Evolutionary conservation across 2,329 filamentous ascomycete genomes (phyloP), one percentile per base, ranked within the genome.

Genomic region (Tolypocladium tropicale): DNA sequence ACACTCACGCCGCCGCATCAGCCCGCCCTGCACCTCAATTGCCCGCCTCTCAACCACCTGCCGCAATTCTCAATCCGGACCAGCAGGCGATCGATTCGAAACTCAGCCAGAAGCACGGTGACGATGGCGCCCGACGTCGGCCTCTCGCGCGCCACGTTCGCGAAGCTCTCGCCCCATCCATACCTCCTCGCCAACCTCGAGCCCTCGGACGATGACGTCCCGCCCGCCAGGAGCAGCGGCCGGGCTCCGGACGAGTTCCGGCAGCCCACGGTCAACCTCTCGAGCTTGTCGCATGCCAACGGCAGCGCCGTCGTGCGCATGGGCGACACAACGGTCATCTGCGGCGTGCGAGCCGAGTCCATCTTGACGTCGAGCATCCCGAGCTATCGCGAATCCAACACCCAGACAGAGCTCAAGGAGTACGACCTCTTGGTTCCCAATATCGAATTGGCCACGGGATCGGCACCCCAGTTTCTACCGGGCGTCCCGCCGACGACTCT

Each of bases 321-420:
- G 53, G 94, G 94, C 51, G 90, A 95, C 70, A 97, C 93, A 1
- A 91, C 90, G 1, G 90, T 92, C n/a, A 92, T 99, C 39, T 96
- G 92, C 68, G 94, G 93, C 56, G 84, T 99, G 23, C 84, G 93
- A 49, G 92, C 81, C 54, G 94, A 99, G 73, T 85, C 95, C 7
- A 77, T 99, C 30, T 78, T 85, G 52, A 85, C 88, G 3, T 79
- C 81, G 53, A 84, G 90, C 67, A 89, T 95, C 57, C 85, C 86
- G 52, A 84, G 83, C 63, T 87, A 79, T 72, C 75, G 86, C 65
- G 59, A 73, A 62, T 64, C 70, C 61, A 65, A 73, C 66, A 58
- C 62, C 58, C 61, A 73, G 60, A 64, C 70, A 54, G 83, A 83
- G 69, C 72, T 84, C 55, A 76, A 74, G 58, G 81, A 84, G 56